Base-by-base conservation (phyloP, 2,329 filamentous ascomycete species). In the Cryphonectria japonica region DNA sequence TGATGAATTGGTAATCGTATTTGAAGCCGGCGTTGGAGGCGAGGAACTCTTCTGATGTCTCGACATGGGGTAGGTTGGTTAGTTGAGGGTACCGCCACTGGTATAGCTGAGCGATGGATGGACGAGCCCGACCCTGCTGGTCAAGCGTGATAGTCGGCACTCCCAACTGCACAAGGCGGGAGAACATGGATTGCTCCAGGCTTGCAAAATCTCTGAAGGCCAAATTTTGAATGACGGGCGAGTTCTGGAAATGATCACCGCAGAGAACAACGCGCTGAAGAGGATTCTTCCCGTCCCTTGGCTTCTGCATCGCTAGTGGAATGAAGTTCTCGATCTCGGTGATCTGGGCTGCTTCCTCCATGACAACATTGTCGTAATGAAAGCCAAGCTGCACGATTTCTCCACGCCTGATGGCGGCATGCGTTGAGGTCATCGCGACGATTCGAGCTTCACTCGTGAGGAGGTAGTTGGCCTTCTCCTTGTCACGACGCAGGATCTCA, bases 281-380 rank as follows among this genome's bases (percentile, higher is more conserved):
- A 3, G 91, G 89, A 75, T 93, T 87, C 77, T 93, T 87, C 46
- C 92, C 92, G 67, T 91, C 85, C 74, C 89, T 88, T 29, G 92
- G 89, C 74, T 93, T 93, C 79, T 99, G 97, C 81, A 99, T 87
- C n/a, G 95, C 93, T 68, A 97, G 85, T 0, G 96, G 96, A 74
- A 99, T 94, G 82, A 99, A 98, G 74, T 94, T 97, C 79, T 99
- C 96, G 62, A 98, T 93, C 80, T 99, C 96, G 0, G 95, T 99
- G 78, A 99, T 95, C 78, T 99, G 96, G 16, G 96, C 96, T 6
- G 96, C 95, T 85, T 99, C 96, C 83, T 99, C 96, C 93, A 99
- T 98, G 68, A 99, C 87, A 16, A 99, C 92, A 74, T 97, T 99
- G 83, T 98, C 95, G 77, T 99, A 99, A 76, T 94, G 93, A 82